Conservation (phyloP, 2,329 filamentous ascomycete species). For the Rhynchosporium graminicola region DNA sequence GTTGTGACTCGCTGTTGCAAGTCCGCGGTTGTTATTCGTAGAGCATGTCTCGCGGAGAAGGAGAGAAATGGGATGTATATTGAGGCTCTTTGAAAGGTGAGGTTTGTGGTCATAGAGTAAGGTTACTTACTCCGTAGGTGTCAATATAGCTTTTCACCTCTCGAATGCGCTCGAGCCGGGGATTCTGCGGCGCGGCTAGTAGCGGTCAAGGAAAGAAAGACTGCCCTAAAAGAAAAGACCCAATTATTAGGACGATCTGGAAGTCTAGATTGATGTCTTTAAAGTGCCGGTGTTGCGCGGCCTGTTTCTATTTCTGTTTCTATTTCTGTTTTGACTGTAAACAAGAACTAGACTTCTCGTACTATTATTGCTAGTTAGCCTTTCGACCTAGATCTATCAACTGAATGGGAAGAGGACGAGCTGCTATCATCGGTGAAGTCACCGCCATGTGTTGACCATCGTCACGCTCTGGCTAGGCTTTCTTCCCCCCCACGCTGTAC, state of each 20-base stretch:
- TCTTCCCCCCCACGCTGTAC: background rate
- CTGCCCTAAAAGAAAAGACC: background rate
- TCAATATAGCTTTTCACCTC: constrained; percentile 1
- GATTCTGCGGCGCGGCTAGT: constrained; percentile 14
- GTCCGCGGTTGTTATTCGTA: constrained; percentile 11
- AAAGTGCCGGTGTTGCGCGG: constrained; percentile 9
- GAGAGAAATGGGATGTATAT: background rate
- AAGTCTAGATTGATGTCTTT: constrained; percentile 9
- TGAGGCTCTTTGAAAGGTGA: background rate
- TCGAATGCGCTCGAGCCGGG: background rate
- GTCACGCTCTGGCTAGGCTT: background rate
- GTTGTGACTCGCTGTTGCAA: constrained; percentile 20
- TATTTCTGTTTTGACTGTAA: too few relatives aligned
- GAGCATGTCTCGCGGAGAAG: constrained; percentile 13
- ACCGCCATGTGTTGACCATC: constrained; percentile 1
- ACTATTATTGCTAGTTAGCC: background rate
- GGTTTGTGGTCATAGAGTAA: background rate
- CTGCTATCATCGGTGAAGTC: constrained; percentile 13
- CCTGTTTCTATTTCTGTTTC: constrained; percentile 5
- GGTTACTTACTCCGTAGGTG: background rate
- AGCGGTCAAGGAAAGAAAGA: constrained; percentile 8
- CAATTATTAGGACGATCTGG: background rate
- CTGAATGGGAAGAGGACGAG: background rate
- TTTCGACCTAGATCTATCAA: background rate
- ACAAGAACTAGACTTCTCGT: background rate